Evolutionary conservation across 176 grass and related monocot genomes (phyloP), one percentile per base, ranked within the genome.

Genomic region (Tillandsia leiboldiana): DNA sequence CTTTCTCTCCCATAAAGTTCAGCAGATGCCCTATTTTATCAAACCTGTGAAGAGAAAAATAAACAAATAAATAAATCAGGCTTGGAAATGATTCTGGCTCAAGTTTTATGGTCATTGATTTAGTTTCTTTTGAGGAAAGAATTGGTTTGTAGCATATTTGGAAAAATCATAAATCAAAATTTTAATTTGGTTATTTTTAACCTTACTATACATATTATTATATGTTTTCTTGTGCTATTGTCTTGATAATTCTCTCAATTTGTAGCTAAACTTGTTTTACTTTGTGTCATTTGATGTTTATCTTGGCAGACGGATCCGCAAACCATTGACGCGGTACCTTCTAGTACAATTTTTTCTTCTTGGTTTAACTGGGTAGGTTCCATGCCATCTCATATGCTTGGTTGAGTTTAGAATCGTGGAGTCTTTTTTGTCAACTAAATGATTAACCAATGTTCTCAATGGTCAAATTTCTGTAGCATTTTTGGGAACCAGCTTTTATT

Each of bases 401-500:
- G 20, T 63, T 27, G 49, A 26, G 9, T 71, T 8, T 1, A 59
- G 14, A 18, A 15, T 17, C 7, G 0, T 22, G 14, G 54, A 59
- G 20, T 59, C 12, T 15, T 59, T 22, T 59, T n/a, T 75, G 6
- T 12, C 2, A 18, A 51, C 42, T 51, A 49, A 51, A 18, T 54
- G 9, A 50, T 2, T 23, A 47, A 48, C 26, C 20, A 72, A 12
- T 57, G 23, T 51, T 72, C 12, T 26, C 11, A 54, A 72, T 76
- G 12, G 33, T 42, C 33, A 42, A 47, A 52, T 66, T 13, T 33
- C 49, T 50, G 59, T 76, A 96, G 92, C 69, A 91, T 96, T 70
- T 92, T 89, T 28, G 89, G 83, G n/a, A 96, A 96, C 77, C 89
- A 90, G 79, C 94, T 97, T 27, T 86, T 97, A 10, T 93, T 93